phyloP scores from a whole-genome alignment of 306 rosid genomes.

The Prosopis cineraria region DNA sequence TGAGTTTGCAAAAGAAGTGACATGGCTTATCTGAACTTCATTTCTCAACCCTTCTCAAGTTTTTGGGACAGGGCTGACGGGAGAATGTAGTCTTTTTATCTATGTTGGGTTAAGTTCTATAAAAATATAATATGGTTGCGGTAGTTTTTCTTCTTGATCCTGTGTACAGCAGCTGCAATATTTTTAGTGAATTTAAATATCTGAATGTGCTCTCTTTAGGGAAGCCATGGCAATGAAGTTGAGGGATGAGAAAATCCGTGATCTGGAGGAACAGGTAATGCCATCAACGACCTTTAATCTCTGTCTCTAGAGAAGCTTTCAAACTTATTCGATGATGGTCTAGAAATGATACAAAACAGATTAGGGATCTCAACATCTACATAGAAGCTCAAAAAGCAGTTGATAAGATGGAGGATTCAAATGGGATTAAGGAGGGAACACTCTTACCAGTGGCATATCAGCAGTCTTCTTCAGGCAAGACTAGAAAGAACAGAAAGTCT shows the following conservation, averaged over 20 bases:
- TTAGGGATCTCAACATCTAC: slow-evolving; percentile 78
- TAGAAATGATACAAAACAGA: slow-evolving; percentile 51
- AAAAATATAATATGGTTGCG: background rate
- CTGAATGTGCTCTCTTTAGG: slow-evolving; percentile 50
- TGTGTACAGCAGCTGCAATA: slow-evolving; percentile 19
- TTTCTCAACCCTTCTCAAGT: background rate
- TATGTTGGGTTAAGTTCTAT: background rate
- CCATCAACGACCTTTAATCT: slow-evolving; percentile 19
- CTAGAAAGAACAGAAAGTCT: slow-evolving; percentile 61
- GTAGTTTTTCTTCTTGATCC: background rate
- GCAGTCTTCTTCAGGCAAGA: slow-evolving; percentile 57
- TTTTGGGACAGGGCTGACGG: background rate
- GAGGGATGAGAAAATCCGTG: slow-evolving; percentile 60
- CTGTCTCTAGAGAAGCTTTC: slow-evolving; percentile 12
- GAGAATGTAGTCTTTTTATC: background rate
- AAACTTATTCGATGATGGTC: slow-evolving; percentile 26
- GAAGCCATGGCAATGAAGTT: slow-evolving; percentile 53
- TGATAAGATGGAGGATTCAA: slow-evolving; percentile 60
- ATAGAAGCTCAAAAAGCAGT: slow-evolving; percentile 80
- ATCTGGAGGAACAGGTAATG: slow-evolving; percentile 92
- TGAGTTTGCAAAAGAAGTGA: background rate
- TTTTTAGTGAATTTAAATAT: background rate
- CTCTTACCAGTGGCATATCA: slow-evolving; percentile 69
- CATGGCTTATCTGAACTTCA: background rate
- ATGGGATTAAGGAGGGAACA: slow-evolving; percentile 83